Evolutionary conservation across 2,329 filamentous ascomycete species (phyloP).

Genomic region (Diaporthe citri): DNA sequence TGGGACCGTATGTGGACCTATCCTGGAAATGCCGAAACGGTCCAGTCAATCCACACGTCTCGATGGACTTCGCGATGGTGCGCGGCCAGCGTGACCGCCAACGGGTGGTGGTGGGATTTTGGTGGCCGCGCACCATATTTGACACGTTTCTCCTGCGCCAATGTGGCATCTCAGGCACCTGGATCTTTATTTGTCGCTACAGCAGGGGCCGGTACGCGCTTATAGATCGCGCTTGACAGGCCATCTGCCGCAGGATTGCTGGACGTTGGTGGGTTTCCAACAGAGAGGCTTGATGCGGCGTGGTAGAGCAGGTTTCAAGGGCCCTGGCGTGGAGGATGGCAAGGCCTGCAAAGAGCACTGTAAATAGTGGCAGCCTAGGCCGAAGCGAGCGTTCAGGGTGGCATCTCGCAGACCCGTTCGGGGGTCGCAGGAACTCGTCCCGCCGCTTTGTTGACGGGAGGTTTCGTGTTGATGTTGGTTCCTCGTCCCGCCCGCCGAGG

Average conservation of each 20-base stretch:
- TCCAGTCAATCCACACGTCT: background rate
- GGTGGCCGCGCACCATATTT: background rate
- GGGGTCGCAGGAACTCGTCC: constrained; percentile 15
- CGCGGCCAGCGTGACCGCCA: background rate
- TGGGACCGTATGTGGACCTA: background rate
- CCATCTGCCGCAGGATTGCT: constrained; percentile 10
- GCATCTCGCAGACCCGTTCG: background rate
- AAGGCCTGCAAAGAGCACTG: background rate
- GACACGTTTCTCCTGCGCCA: constrained; percentile 7
- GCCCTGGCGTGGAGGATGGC: background rate
- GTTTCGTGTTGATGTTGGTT: constrained; percentile 25
- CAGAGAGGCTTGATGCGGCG: constrained; percentile 19
- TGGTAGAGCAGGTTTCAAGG: background rate
- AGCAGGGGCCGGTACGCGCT: background rate
- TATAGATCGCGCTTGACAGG: background rate
- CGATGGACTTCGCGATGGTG: background rate
- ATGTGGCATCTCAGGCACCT: background rate
- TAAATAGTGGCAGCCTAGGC: constrained; percentile 16
- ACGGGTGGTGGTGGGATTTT: background rate
- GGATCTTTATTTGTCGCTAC: background rate
- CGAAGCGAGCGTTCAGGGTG: background rate
- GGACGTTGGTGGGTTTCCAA: constrained; percentile 4
- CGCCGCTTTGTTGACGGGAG: constrained; percentile 9
- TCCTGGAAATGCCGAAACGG: constrained; percentile 1
- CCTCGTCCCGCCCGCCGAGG: background rate